Percentiles rank a stretch among this genome's conserved stretches.
These are phyloP conservation scores for Parmales sp. DNA, from an alignment of 108 stramenopile genomes.

Conservation along the genomic window DNA sequence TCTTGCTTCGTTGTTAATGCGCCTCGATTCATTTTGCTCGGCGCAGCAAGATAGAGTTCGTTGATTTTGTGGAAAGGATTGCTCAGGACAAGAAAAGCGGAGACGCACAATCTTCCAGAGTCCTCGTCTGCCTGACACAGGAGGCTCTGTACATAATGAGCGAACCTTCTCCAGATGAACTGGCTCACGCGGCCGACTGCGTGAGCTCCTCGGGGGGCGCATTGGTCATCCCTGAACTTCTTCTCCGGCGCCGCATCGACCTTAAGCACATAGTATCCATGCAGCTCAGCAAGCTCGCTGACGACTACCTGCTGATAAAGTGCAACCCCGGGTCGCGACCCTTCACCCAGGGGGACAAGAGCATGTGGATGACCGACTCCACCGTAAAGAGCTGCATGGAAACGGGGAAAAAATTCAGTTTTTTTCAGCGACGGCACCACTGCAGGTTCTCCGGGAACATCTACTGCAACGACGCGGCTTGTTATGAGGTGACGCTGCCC, in stretches of 20 bases:
- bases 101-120: background rate
- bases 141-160: background rate
- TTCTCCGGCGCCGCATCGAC: background rate
- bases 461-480: background rate
- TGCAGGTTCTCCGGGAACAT: conserved; percentile 6
- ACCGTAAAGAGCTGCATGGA: background rate
- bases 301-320: background rate
- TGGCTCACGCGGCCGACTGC: background rate
- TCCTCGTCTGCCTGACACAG: background rate
- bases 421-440: conserved; percentile 11
- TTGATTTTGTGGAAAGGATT: background rate
- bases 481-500: background rate
- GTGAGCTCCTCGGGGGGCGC: background rate
- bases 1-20: too few species aligned
- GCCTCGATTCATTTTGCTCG: too few species aligned
- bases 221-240: background rate
- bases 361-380: background rate
- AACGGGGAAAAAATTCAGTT: conserved; percentile 5
- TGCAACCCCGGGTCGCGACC: background rate
- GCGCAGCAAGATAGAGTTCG: background rate
- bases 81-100: background rate
- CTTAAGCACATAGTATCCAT: background rate
- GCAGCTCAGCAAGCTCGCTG: background rate
- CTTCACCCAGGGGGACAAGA: background rate
- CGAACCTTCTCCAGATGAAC: background rate